Base-by-base conservation (phyloP, 306 rosid genomes). In the Calophaca sinica region DNA sequence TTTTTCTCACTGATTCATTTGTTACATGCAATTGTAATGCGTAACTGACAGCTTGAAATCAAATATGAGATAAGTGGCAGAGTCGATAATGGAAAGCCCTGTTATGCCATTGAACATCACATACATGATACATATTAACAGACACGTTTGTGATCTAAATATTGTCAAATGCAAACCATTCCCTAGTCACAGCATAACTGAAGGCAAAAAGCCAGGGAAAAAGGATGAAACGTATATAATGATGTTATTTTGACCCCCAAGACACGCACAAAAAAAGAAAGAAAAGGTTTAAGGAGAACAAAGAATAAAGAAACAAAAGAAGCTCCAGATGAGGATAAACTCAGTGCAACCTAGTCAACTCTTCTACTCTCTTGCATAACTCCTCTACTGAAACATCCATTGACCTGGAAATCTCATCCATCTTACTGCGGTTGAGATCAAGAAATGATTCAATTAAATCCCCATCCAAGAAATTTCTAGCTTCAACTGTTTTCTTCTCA, bases 381-480 rank as follows among this genome's bases (percentile, higher is more conserved):
- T 94, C 99, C 76, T 94, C 99, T n/a, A 91, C 97, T 0, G 98
- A 85, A 68, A 89, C 93, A 13, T 80, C 81, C 92, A 89, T 79
- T 13, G 86, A 86, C 82, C 76, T 85, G 4, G 99, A 92, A 74
- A 94, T 83, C 49, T 92, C 97, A 29, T 94, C 97, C 97, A 92
- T 94, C 87, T 92, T 92, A 59, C 45, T 73, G 32, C 96, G 92
- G 74, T 83, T 90, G 45, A 94, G 96, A 81, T 94, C 99, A 39
- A 94, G 94, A 83, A 92, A 94, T 2, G 99, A 94, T 68, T 94
- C 99, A 1, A 94, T 94, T n/a, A 94, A 81, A 84, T 94, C 99
- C 7, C 99, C 99, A 29, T 94, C 99, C 67, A 94, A 80, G 86
- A 94, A 92, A 50, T 86, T 94, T 74, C 86, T 87, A 29, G 99